Evolutionary conservation across 495 filamentous ascomycete genomes (phyloP).

Genomic region (Neurospora sp.): DNA sequence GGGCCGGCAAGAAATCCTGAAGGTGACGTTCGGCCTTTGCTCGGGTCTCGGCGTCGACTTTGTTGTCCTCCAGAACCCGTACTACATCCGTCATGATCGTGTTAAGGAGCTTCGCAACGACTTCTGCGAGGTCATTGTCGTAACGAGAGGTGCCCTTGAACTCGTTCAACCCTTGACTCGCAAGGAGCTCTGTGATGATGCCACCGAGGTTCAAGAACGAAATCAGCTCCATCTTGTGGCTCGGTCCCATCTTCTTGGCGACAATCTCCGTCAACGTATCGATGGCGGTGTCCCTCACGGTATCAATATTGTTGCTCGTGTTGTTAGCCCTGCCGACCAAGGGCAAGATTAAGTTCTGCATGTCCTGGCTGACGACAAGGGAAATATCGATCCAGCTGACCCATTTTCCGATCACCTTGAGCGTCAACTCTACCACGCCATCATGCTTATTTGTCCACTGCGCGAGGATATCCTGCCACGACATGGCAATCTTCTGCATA

Average conservation of each 20-base stretch:
- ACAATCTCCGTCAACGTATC: slow-evolving; percentile 92
- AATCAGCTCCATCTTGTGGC: slow-evolving; percentile 91
- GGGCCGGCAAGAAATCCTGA: slow-evolving; percentile 69
- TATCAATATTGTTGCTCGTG: slow-evolving; percentile 45
- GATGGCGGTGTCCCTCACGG: slow-evolving; percentile 75
- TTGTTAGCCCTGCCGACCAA: slow-evolving; percentile 51
- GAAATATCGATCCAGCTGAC: slow-evolving; percentile 97
- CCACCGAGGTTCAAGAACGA: slow-evolving; percentile 73
- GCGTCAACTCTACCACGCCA: slow-evolving; percentile 67
- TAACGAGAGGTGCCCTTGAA: slow-evolving; percentile 72
- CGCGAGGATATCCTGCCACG: slow-evolving; percentile 85
- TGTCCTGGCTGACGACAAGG: slow-evolving; percentile 77
- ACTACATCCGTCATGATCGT: slow-evolving; percentile 77
- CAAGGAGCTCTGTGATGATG: slow-evolving; percentile 72
- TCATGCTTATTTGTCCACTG: slow-evolving; percentile 69
- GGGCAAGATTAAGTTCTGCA: slow-evolving; percentile 75
- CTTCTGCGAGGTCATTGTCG: slow-evolving; percentile 89
- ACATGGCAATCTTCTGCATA: slow-evolving; percentile 70
- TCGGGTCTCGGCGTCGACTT: slow-evolving; percentile 43
- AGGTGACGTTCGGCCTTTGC: slow-evolving; percentile 63
- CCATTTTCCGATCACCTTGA: slow-evolving; percentile 87
- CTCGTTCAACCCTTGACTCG: slow-evolving; percentile 66
- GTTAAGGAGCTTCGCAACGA: slow-evolving; percentile 93
- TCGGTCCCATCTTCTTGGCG: slow-evolving; percentile 91
- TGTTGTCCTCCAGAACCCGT: slow-evolving; percentile 52